Conservation (phyloP, 2,329 filamentous ascomycete species). For the Periglandula ipomoeae region DNA sequence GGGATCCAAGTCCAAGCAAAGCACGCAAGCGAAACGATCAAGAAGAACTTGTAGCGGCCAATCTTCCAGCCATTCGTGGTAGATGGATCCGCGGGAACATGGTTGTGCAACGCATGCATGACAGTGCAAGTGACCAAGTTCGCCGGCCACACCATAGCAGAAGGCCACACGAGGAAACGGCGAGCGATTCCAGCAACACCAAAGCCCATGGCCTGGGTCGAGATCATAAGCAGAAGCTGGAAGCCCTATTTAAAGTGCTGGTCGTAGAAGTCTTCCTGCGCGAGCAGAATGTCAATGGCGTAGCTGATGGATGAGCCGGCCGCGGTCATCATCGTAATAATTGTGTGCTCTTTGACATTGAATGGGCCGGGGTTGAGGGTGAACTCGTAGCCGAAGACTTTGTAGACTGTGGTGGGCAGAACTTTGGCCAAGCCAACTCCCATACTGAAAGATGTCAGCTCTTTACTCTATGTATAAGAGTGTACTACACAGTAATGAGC, state of each 20-base stretch:
- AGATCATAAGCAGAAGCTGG: slow-evolving; percentile 43
- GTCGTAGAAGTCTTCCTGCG: slow-evolving; percentile 47
- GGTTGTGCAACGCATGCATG: slow-evolving; percentile 38
- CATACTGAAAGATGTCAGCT: too few relatives aligned
- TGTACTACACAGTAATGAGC: too few relatives aligned
- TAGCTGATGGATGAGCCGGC: too few relatives aligned
- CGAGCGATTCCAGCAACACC: slow-evolving; percentile 46
- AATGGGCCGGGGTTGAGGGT: too few relatives aligned
- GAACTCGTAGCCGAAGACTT: too few relatives aligned
- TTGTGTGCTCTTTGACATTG: too few relatives aligned
- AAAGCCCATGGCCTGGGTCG: slow-evolving; percentile 48
- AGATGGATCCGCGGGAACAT: slow-evolving; percentile 35
- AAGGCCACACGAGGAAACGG: slow-evolving; percentile 43
- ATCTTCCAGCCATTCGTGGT: slow-evolving; percentile 52
- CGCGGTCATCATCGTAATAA: too few relatives aligned
- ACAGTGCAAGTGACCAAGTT: slow-evolving; percentile 45
- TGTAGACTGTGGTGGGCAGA: too few relatives aligned
- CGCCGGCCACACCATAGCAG: slow-evolving; percentile 50
- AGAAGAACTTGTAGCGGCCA: slow-evolving; percentile 54
- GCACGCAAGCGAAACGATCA: slow-evolving; percentile 43
- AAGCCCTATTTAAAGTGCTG: slow-evolving; percentile 47
- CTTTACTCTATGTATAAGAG: too few relatives aligned
- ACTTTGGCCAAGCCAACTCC: too few relatives aligned
- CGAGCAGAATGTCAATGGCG: slow-evolving; percentile 39
- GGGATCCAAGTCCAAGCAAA: slow-evolving; percentile 53